Conservation (phyloP, 331 rosid genomes). For the Pyracantha coccinea region DNA sequence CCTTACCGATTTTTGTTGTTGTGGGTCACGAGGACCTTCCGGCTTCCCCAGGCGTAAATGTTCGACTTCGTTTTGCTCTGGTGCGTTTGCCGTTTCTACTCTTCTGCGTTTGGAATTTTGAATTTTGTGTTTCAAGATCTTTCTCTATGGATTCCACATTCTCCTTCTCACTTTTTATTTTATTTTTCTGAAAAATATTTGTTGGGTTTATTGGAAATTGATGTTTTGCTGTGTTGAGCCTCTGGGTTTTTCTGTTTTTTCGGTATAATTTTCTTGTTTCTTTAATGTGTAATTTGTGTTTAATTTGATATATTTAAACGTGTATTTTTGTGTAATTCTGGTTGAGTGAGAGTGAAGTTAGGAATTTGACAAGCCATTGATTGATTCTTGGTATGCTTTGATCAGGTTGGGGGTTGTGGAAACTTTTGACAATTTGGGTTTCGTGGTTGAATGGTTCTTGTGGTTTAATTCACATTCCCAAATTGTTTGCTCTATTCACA, state of each 20-base stretch:
- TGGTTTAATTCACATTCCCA: background rate
- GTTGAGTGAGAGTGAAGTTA: conserved; percentile 19
- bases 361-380: background rate
- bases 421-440: conserved; percentile 11
- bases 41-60: background rate
- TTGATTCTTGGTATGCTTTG: too few species aligned
- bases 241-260: background rate
- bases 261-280: background rate
- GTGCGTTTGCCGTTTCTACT: background rate
- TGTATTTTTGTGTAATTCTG: background rate
- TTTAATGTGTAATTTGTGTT: background rate
- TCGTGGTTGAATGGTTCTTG: conserved; percentile 6
- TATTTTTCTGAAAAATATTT: background rate
- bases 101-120: background rate
- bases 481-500: background rate
- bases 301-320: background rate
- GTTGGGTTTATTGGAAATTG: background rate
- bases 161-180: background rate
- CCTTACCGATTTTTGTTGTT: background rate
- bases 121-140: conserved; percentile 22
- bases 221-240: conserved; percentile 4
- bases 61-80: conserved; percentile 12
- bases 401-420: conserved; percentile 2
- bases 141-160: conserved; percentile 7
- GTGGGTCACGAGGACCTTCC: background rate